These are phyloP conservation scores for Tolypocladium sp. DNA, from an alignment of 2,329 filamentous ascomycete genomes.

Conservation along the genomic window DNA sequence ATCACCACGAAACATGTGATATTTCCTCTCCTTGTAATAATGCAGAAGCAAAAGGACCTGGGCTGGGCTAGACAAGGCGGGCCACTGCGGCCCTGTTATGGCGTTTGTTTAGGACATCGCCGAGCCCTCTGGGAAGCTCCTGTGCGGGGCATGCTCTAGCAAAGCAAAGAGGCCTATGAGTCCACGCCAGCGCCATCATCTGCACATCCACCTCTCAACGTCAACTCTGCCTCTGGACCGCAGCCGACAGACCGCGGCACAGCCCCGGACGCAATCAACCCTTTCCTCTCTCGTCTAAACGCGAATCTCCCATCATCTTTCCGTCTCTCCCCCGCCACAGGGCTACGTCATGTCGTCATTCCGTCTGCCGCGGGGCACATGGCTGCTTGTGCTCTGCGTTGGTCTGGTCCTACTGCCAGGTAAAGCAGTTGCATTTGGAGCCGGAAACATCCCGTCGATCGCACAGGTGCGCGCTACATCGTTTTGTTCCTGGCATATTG, in stretches of 20 bases:
- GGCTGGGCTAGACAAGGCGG: neutral
- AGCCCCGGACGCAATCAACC: neutral
- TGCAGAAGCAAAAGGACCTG: neutral
- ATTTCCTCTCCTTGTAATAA: neutral
- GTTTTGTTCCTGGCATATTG: neutral
- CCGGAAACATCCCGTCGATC: slow-evolving; percentile 63
- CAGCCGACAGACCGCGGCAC: neutral
- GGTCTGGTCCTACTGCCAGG: slow-evolving; percentile 48
- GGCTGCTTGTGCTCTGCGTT: slow-evolving; percentile 43
- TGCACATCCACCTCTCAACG: neutral
- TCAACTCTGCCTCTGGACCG: neutral
- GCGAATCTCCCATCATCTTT: neutral
- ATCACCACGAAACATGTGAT: neutral
- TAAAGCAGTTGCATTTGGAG: slow-evolving; percentile 54
- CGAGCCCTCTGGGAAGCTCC: neutral
- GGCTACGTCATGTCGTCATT: slow-evolving; percentile 36
- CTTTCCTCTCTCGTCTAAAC: neutral
- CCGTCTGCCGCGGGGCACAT: slow-evolving; percentile 35
- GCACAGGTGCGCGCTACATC: slow-evolving; percentile 25
- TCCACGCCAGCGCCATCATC: neutral
- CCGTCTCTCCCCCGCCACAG: slow-evolving; percentile 2
- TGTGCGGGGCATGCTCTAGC: neutral
- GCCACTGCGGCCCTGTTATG: neutral
- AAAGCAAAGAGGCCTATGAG: neutral
- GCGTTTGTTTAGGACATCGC: neutral